phyloP scores from a whole-genome alignment of 2,329 filamentous ascomycete genomes.

The Shiraia sp. region DNA sequence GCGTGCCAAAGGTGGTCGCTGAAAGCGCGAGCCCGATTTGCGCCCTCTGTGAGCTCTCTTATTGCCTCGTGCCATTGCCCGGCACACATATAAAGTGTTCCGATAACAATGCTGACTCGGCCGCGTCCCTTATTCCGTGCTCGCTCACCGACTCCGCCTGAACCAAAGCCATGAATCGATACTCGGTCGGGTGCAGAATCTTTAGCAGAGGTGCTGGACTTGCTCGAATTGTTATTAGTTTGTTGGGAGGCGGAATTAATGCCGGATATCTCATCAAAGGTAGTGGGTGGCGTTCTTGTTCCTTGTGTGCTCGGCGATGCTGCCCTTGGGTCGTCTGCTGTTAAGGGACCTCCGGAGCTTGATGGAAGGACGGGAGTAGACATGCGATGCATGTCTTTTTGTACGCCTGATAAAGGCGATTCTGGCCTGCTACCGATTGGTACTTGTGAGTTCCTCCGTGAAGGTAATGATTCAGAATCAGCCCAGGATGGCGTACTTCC shows the following conservation, averaged over 20 bases:
- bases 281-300: conserved; percentile 49
- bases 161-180: conserved; percentile 67
- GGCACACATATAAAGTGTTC: conserved; percentile 83
- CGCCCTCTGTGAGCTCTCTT: conserved; percentile 80
- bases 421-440: conserved; percentile 31
- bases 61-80: conserved; percentile 90
- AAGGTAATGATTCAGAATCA: conserved; percentile 27
- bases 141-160: conserved; percentile 70
- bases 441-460: conserved; percentile 38
- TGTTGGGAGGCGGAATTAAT: conserved; percentile 48
- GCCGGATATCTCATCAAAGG: conserved; percentile 52
- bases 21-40: conserved; percentile 72
- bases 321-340: conserved; percentile 31
- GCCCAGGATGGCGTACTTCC: conserved; percentile 38
- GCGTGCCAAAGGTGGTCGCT: conserved; percentile 98
- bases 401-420: conserved; percentile 46
- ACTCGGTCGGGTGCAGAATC: conserved; percentile 64
- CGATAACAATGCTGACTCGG: conserved; percentile 77
- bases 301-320: conserved; percentile 32
- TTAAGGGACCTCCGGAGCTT: conserved; percentile 24
- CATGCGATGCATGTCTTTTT: conserved; percentile 71
- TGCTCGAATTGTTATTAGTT: conserved; percentile 28
- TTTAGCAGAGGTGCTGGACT: conserved; percentile 52
- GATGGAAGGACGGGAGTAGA: conserved; percentile 72
- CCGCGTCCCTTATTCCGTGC: conserved; percentile 81